Evolutionary conservation across 306 rosid species (phyloP).

Genomic region (Cucumis cinereus): DNA sequence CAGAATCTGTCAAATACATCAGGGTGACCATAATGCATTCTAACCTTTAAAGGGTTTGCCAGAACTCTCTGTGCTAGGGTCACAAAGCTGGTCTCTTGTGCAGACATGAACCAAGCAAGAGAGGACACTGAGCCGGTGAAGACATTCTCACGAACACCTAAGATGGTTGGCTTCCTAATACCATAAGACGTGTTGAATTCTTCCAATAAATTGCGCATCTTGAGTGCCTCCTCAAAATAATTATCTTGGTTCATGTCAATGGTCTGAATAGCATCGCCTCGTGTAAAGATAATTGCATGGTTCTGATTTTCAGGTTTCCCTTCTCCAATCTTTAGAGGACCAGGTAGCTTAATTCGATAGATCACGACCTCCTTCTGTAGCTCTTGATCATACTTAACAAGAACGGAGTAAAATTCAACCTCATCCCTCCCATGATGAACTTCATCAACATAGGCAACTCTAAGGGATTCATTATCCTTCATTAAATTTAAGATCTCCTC

Average conservation of each 20-base stretch:
- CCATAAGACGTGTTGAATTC: conserved; percentile 56
- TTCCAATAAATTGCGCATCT: conserved; percentile 85
- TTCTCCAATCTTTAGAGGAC: conserved; percentile 87
- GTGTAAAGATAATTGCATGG: conserved; percentile 86
- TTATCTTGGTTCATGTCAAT: conserved; percentile 98
- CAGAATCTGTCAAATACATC: conserved; percentile 94
- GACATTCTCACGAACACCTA: conserved; percentile 89
- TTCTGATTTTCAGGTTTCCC: conserved; percentile 97
- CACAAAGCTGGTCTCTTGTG: conserved; percentile 87
- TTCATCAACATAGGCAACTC: conserved; percentile 88
- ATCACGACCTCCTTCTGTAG: conserved; percentile 65
- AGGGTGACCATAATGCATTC: conserved; percentile 98
- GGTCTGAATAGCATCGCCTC: conserved; percentile 91
- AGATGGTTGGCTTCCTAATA: conserved; percentile 70
- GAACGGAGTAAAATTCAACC: conserved; percentile 80
- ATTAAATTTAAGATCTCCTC: conserved; percentile 70
- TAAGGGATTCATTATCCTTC: conserved; percentile 87
- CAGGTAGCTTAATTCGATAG: conserved; percentile 75
- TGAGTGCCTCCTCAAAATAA: conserved; percentile 94
- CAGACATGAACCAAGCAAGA: conserved; percentile 97
- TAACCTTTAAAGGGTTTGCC: conserved; percentile 85
- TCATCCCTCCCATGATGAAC: conserved; percentile 49
- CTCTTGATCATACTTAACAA: conserved; percentile 81
- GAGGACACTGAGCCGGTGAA: conserved; percentile 97
- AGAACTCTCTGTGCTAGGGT: conserved; percentile 89